These are phyloP conservation scores for Sarcomyxa edulis DNA, from an alignment of 768 basidiomycete species.

Conservation along the genomic window DNA sequence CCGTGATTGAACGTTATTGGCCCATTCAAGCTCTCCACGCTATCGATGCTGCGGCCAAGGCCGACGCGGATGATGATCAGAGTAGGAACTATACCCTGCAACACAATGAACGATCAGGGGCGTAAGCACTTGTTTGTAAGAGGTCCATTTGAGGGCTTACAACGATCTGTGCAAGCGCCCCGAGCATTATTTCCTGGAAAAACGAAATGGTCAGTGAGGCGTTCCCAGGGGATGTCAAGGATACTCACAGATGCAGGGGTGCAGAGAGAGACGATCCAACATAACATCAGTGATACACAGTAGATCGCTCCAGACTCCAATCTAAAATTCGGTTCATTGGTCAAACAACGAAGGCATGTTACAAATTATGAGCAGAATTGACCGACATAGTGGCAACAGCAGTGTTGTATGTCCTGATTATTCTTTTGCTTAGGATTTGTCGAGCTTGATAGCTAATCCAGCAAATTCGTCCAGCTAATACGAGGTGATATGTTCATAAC, in stretches of 20 bases:
- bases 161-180: constrained; percentile 7
- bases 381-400: constrained; percentile 1
- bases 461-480: constrained; percentile 2
- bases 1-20: no score
- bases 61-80: constrained; percentile 28
- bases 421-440: constrained; percentile 2
- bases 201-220: constrained; percentile 6
- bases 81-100: constrained; percentile 29
- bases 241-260: background rate
- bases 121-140: background rate
- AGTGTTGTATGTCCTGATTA: constrained; percentile 2
- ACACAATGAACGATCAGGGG: background rate
- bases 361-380: background rate
- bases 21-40: no score
- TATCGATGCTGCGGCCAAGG: constrained; percentile 16
- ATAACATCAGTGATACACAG: constrained; percentile 4
- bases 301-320: constrained; percentile 5
- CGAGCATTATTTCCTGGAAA: constrained; percentile 8
- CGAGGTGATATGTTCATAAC: no score
- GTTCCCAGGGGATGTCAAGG: constrained; percentile 8
- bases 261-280: no score
- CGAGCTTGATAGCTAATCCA: constrained; percentile 1
- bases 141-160: background rate
- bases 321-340: background rate
- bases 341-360: no score